Evolutionary conservation across 805 yeast genomes (phyloP).

Genomic region (Metschnikowia baotianmanensis): DNA sequence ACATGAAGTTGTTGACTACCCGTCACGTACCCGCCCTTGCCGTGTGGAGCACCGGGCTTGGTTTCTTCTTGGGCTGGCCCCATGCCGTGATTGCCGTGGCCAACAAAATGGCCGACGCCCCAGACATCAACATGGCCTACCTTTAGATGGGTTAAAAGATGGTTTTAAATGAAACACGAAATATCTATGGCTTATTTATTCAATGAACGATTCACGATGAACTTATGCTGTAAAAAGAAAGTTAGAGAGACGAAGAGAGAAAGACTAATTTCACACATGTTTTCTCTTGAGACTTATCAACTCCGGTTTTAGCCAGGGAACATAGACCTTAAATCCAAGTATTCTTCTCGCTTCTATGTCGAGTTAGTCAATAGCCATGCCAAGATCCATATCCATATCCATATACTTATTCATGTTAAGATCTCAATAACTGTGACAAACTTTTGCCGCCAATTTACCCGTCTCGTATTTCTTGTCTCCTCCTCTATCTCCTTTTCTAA

Average conservation of each 20-base stretch:
- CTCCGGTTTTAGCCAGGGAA: no score
- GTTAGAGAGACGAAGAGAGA: no score
- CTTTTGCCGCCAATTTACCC: no score
- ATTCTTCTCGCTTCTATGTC: no score
- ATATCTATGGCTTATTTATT: neutral
- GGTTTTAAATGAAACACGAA: neutral
- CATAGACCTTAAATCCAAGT: no score
- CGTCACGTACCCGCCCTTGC: constrained; percentile 31
- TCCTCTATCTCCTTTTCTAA: neutral
- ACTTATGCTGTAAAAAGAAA: no score
- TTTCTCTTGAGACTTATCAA: no score
- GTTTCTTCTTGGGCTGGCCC: constrained; percentile 37
- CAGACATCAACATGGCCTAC: constrained; percentile 25
- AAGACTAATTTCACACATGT: no score
- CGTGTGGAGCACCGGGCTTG: constrained; percentile 32
- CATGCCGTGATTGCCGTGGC: constrained; percentile 25
- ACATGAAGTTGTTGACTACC: constrained; percentile 20
- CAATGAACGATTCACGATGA: neutral
- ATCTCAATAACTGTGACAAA: no score
- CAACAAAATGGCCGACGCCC: constrained; percentile 28
- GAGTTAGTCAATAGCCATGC: no score
- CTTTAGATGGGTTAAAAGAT: constrained; percentile 3
- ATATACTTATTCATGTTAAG: no score
- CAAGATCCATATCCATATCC: no score
- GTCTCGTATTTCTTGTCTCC: neutral